Conservation (phyloP, 2,329 filamentous ascomycete species). For the Pseudogymnoascus sp. region DNA sequence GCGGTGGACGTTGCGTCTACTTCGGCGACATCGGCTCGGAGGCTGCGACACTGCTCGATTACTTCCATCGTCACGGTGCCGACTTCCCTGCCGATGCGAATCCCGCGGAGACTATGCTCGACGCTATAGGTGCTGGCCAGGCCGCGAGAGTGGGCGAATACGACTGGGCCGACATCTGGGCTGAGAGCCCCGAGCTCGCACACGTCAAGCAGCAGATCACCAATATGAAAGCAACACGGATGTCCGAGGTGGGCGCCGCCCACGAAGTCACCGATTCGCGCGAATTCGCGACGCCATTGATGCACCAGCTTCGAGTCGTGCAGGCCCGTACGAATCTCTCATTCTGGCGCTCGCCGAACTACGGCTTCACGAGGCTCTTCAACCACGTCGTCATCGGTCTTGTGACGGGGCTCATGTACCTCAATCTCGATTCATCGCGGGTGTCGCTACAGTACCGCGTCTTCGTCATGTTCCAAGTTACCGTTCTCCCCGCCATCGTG, state of each 20-base stretch:
- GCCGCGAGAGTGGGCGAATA: constrained; percentile 52
- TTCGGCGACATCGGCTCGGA: constrained; percentile 59
- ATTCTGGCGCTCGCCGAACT: constrained; percentile 55
- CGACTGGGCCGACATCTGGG: constrained; percentile 68
- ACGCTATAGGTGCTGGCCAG: constrained; percentile 43
- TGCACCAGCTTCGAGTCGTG: constrained; percentile 56
- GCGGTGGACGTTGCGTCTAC: constrained; percentile 60
- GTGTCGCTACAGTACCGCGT: constrained; percentile 47
- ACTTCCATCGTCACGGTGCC: constrained; percentile 55
- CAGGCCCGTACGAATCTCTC: constrained; percentile 53
- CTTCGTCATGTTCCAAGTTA: constrained; percentile 56
- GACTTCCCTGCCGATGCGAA: constrained; percentile 45
- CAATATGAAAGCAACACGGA: constrained; percentile 28
- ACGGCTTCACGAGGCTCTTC: constrained; percentile 39
- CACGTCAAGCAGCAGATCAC: constrained; percentile 55
- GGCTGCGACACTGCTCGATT: constrained; percentile 48
- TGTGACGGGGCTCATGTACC: constrained; percentile 56
- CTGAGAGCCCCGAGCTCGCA: constrained; percentile 52
- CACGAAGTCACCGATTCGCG: constrained; percentile 44
- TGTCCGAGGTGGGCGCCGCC: constrained; percentile 48
- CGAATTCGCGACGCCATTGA: constrained; percentile 65
- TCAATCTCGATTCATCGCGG: constrained; percentile 46
- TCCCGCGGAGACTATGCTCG: constrained; percentile 38
- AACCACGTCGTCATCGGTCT: constrained; percentile 48
- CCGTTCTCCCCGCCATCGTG: constrained; percentile 52